phyloP scores from a whole-genome alignment of 306 rosid species.

The Rubus idaeus region DNA sequence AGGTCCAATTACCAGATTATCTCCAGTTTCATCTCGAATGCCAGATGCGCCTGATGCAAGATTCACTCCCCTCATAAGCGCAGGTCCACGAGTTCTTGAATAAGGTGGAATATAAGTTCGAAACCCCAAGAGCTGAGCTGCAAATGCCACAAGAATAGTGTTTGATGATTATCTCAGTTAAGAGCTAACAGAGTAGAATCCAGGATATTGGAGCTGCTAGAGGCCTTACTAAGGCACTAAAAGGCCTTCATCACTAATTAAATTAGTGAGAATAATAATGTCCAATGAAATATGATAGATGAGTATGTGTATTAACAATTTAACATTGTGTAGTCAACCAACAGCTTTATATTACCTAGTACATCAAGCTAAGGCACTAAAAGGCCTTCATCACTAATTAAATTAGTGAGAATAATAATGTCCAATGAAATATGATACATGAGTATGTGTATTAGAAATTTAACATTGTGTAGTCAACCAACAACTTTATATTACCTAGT shows the following conservation, averaged over 20 bases:
- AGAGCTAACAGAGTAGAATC: neutral
- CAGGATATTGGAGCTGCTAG: neutral
- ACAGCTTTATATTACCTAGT: slow-evolving; percentile 48
- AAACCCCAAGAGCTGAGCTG: slow-evolving; percentile 88
- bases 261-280: neutral
- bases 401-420: neutral
- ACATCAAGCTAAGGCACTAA: slow-evolving; percentile 46
- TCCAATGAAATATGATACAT: neutral
- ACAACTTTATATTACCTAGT: slow-evolving; percentile 51
- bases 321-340: neutral
- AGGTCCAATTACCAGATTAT: slow-evolving; percentile 54
- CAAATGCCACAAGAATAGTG: slow-evolving; percentile 20
- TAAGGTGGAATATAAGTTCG: slow-evolving; percentile 56
- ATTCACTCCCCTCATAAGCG: slow-evolving; percentile 73
- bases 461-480: neutral
- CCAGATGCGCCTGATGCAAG: slow-evolving; percentile 94
- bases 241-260: neutral
- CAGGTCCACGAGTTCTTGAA: slow-evolving; percentile 65
- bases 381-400: neutral
- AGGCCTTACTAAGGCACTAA: neutral
- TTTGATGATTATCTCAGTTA: neutral
- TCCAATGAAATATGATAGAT: neutral
- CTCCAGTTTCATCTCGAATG: slow-evolving; percentile 80
- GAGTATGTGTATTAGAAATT: neutral
- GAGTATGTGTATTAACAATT: neutral